Evolutionary conservation across 2,329 filamentous ascomycete species (phyloP).

Genomic region (Ceratocystis diversiconidia): DNA sequence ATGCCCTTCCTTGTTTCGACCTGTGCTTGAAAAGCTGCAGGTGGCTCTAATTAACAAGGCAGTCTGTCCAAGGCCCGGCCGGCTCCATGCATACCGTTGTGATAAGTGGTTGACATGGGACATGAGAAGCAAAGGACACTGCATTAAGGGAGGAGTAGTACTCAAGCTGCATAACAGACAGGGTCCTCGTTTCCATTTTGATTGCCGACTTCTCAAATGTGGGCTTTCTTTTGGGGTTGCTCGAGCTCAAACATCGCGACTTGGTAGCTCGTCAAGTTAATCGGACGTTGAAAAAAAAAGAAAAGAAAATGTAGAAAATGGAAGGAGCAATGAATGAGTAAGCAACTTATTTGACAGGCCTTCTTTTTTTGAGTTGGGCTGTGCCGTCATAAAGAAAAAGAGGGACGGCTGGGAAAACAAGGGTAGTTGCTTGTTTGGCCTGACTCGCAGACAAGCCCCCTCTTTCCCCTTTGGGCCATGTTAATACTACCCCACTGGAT

Average conservation of each 20-base stretch:
- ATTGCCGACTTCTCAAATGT: neutral
- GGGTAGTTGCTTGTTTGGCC: neutral
- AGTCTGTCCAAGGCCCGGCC: neutral
- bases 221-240: neutral
- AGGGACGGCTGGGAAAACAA: neutral
- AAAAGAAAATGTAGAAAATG: neutral
- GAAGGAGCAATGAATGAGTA: neutral
- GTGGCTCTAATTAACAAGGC: constrained; percentile 4
- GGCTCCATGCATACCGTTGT: neutral
- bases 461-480: neutral
- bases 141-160: neutral
- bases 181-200: neutral
- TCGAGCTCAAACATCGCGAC: neutral
- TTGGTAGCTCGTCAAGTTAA: neutral
- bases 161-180: neutral
- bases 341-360: neutral
- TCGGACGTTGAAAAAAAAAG: neutral
- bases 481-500: neutral
- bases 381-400: neutral
- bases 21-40: constrained; percentile 10
- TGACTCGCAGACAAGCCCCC: neutral
- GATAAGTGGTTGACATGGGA: neutral
- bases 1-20: neutral
- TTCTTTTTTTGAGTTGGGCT: neutral
- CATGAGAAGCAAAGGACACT: neutral